These are phyloP conservation scores for Lasiodiplodia sp. DNA, from an alignment of 2,329 filamentous ascomycete genomes.

Conservation along the genomic window DNA sequence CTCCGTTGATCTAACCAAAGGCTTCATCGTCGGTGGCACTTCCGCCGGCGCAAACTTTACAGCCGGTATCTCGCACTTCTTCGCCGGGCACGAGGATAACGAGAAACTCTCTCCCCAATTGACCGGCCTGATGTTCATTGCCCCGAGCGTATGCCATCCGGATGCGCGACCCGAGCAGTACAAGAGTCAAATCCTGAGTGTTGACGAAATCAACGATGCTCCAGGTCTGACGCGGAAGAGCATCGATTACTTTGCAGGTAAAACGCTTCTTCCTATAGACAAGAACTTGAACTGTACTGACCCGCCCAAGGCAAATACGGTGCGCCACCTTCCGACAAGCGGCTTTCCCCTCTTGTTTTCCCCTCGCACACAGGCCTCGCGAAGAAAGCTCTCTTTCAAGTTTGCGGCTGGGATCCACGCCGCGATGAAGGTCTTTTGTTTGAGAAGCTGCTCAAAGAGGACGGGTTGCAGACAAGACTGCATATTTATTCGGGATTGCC, in stretches of 20 bases:
- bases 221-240: slow-evolving; percentile 2
- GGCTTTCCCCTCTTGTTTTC: background rate
- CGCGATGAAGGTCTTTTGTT: slow-evolving; percentile 7
- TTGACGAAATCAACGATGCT: slow-evolving; percentile 1
- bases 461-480: background rate
- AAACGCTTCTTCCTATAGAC: background rate
- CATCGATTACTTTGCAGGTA: background rate
- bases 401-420: slow-evolving; percentile 7
- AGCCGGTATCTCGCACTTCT: background rate
- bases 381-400: background rate
- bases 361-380: background rate
- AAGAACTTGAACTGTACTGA: no score
- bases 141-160: background rate
- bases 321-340: background rate
- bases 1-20: background rate
- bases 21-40: slow-evolving; percentile 9
- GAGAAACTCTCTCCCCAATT: background rate
- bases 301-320: background rate
- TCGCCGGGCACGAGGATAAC: background rate
- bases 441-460: slow-evolving; percentile 1
- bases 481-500: background rate
- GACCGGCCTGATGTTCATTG: background rate
- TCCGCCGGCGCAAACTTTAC: slow-evolving; percentile 10
- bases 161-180: background rate
- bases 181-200: background rate